A percentile compares a stretch with the other conserved stretches of the same genome.
Evolutionary conservation across 352 stramenopile species (phyloP).

Genomic region (Phytophthora fragariaefolia): DNA sequence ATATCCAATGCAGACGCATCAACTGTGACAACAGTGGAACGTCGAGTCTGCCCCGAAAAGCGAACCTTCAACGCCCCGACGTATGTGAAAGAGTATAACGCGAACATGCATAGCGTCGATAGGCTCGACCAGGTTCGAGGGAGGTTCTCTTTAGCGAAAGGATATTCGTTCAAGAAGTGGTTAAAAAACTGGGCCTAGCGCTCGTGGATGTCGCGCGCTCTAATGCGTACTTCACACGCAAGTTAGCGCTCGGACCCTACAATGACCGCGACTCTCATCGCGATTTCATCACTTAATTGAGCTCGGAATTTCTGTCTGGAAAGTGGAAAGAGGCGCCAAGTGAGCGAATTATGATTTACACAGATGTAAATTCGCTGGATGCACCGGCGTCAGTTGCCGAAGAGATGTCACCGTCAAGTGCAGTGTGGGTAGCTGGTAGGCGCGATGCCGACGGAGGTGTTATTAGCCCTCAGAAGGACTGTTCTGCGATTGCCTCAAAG

Average conservation of each 20-base stretch:
- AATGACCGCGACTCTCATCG: slow-evolving; percentile 3
- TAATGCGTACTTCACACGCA: slow-evolving; percentile 27
- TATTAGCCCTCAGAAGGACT: not conserved
- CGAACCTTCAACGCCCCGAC: slow-evolving; percentile 21
- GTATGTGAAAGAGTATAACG: slow-evolving; percentile 41
- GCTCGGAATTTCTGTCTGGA: slow-evolving; percentile 5
- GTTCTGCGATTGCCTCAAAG: slow-evolving; percentile 10
- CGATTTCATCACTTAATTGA: not conserved
- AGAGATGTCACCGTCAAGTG: slow-evolving; percentile 1
- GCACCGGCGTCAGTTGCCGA: not conserved
- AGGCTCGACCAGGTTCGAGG: slow-evolving; percentile 32
- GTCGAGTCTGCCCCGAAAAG: slow-evolving; percentile 14
- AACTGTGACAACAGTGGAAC: not conserved
- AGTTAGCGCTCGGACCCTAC: not conserved
- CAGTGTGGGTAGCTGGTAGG: not conserved
- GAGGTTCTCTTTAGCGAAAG: slow-evolving; percentile 34
- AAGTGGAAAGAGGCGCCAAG: slow-evolving; percentile 17
- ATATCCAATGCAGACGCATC: slow-evolving; percentile 1
- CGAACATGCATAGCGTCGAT: slow-evolving; percentile 43
- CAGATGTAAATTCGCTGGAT: not conserved
- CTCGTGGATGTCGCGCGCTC: slow-evolving; percentile 31
- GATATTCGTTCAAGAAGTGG: slow-evolving; percentile 17
- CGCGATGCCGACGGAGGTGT: not conserved
- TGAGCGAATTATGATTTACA: not conserved
- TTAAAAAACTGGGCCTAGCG: slow-evolving; percentile 29